These are phyloP conservation scores for Cutaneotrichosporon dermatis DNA, from an alignment of 1,284 basidiomycete genomes.

Conservation along the genomic window DNA sequence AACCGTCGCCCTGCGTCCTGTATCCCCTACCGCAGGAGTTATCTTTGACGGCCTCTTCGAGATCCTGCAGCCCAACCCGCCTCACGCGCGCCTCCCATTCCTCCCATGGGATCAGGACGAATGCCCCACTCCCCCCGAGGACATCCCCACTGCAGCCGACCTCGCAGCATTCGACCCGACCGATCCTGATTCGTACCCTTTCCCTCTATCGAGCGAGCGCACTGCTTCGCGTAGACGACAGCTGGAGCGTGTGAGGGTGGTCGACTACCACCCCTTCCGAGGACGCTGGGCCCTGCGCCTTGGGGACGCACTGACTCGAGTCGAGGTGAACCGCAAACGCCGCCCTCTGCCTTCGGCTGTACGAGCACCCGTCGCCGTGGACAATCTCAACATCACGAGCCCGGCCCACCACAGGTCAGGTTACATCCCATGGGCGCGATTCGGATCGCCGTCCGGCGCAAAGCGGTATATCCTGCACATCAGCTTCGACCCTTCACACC, in stretches of 20 bases:
- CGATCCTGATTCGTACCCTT: background rate
- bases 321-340: background rate
- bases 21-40: background rate
- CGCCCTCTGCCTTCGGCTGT: background rate
- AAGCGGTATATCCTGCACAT: background rate
- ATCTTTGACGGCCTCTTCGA: background rate
- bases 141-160: background rate
- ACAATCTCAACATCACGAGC: background rate
- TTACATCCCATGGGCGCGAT: background rate
- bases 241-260: background rate
- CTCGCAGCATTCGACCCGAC: background rate
- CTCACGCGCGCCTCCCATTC: background rate
- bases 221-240: background rate
- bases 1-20: background rate
- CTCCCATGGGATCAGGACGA: background rate
- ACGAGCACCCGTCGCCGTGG: background rate
- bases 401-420: background rate
- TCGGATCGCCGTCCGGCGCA: background rate
- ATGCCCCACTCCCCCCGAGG: background rate
- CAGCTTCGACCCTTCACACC: background rate
- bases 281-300: background rate
- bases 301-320: background rate
- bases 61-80: background rate
- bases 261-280: constrained; percentile 1
- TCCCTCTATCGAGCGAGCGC: background rate